Conservation (phyloP, 2,329 filamentous ascomycete genomes). For the Epichloe hybrida region DNA sequence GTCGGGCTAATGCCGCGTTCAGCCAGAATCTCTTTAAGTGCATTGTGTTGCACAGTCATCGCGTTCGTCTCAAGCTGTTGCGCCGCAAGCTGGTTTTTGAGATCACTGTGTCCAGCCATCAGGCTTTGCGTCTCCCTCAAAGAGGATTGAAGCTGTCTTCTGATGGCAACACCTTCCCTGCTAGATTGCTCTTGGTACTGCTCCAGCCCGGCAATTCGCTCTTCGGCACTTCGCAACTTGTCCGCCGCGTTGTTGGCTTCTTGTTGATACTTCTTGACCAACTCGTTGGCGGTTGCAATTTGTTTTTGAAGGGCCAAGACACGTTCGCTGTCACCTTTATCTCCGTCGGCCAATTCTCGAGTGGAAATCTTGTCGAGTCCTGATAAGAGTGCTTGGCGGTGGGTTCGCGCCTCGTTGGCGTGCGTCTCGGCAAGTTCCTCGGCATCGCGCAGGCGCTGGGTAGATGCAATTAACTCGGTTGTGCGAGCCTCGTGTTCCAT, state of each 20-base stretch:
- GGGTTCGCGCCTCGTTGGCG: slow-evolving; percentile 73
- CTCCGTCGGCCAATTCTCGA: slow-evolving; percentile 34
- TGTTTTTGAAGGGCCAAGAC: slow-evolving; percentile 66
- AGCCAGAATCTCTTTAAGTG: slow-evolving; percentile 80
- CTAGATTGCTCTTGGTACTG: slow-evolving; percentile 96
- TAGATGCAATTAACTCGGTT: slow-evolving; percentile 61
- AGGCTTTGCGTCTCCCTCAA: slow-evolving; percentile 74
- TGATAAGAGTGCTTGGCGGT: slow-evolving; percentile 68
- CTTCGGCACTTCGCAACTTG: slow-evolving; percentile 82
- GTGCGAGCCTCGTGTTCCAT: slow-evolving; percentile 71
- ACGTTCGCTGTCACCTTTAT: slow-evolving; percentile 47
- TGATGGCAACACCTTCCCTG: slow-evolving; percentile 77
- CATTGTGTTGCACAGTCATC: slow-evolving; percentile 79
- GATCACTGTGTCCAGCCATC: slow-evolving; percentile 65
- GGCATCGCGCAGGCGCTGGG: slow-evolving; percentile 64
- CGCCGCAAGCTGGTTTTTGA: slow-evolving; percentile 69
- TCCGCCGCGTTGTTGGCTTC: slow-evolving; percentile 80
- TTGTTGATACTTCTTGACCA: slow-evolving; percentile 79
- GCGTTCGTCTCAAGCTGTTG: slow-evolving; percentile 93
- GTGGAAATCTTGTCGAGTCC: slow-evolving; percentile 64
- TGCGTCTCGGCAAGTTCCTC: slow-evolving; percentile 83
- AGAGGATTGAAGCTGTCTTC: slow-evolving; percentile 76
- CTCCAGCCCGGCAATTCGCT: slow-evolving; percentile 90
- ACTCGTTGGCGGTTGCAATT: slow-evolving; percentile 58
- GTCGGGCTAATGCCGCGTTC: slow-evolving; percentile 79